Evolutionary conservation across 768 basidiomycete species (phyloP).

Genomic region (Amanita jacksonii): DNA sequence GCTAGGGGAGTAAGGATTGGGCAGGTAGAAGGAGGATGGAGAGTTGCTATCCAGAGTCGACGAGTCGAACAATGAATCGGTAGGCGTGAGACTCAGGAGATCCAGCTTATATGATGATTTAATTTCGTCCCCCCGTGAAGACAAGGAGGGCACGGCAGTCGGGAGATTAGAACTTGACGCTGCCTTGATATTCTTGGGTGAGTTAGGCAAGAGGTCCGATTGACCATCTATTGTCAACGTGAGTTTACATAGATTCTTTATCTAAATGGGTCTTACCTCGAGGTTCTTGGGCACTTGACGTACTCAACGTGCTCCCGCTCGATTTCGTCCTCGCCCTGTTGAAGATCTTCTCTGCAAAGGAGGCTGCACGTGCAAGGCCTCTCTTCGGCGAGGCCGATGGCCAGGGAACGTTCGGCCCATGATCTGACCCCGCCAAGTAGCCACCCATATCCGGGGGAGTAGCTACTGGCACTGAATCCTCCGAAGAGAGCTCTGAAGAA

Average conservation of each 20-base stretch:
- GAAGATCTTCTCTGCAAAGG: slow-evolving; percentile 56
- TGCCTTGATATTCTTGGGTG: neutral
- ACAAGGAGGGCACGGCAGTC: neutral
- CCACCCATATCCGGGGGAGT: slow-evolving; percentile 45
- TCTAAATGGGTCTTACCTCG: neutral
- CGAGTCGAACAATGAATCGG: slow-evolving; percentile 1
- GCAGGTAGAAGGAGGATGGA: slow-evolving; percentile 11
- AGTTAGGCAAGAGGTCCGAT: neutral
- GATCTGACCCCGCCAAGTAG: slow-evolving; percentile 20
- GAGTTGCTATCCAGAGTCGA: slow-evolving; percentile 4
- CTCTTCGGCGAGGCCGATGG: slow-evolving; percentile 46
- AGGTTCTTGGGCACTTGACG: slow-evolving; percentile 28
- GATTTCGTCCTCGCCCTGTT: slow-evolving; percentile 45
- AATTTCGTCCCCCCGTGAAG: neutral
- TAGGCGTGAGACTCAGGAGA: neutral
- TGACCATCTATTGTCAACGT: slow-evolving; percentile 2
- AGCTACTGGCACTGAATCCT: slow-evolving; percentile 52
- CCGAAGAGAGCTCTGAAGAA: slow-evolving; percentile 55
- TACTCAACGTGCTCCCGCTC: slow-evolving; percentile 33
- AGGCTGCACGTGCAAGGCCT: slow-evolving; percentile 38
- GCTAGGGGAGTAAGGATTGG: slow-evolving; percentile 11
- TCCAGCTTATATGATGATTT: slow-evolving; percentile 1
- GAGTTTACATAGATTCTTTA: neutral
- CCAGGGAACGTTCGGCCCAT: slow-evolving; percentile 25
- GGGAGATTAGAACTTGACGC: neutral